Base-by-base conservation (phyloP, 169 alveolate species). In the Cyclospora cayetanensis region DNA sequence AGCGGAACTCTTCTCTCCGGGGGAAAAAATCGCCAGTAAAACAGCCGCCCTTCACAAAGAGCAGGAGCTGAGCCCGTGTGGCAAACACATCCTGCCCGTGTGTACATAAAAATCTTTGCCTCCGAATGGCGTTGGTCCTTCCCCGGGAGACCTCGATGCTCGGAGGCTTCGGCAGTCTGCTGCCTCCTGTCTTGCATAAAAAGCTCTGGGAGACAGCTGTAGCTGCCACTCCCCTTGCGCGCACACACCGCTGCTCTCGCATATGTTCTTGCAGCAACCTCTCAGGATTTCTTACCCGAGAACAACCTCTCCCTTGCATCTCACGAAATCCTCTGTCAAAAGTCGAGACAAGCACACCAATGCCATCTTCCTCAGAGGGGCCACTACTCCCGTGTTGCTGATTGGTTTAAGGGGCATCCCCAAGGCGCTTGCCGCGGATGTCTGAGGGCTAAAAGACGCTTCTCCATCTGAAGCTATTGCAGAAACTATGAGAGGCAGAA, bases 291-390 rank as follows among this genome's bases (percentile, higher is more conserved):
- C 79, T 77, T n/a, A 77, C 88, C 88, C 88, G 20, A 29, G 66
- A 29, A 77, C 88, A 29, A 70, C 72, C 2, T 77, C 70, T 46
- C 88, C 88, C n/a, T 77, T 77, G 70, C 29, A 77, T 18, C 65
- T 35, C 25, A 77, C 72, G 70, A 43, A 77, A 11, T 77, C 88
- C 46, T 77, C 88, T 15, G 88, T 20, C 27, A 77, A 46, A 22
- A 77, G 88, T 9, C 70, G 25, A n/a, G 88, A 42, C 43, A 77
- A 52, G 31, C 88, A 77, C 18, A 52, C 35, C 68, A 77, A 46
- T 31, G 88, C 88, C 70, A 77, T 46, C 41, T 77, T 77, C 88
- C 88, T 46, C 29, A 77, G 72, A 0, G 88, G 88, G 27, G 46
- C 88, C 46, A 77, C 50, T 29, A 42, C 70, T 3, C 3, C 34